These are phyloP conservation scores for Talaromyces atroroseus DNA, from an alignment of 2,329 filamentous ascomycete genomes.

Conservation along the genomic window DNA sequence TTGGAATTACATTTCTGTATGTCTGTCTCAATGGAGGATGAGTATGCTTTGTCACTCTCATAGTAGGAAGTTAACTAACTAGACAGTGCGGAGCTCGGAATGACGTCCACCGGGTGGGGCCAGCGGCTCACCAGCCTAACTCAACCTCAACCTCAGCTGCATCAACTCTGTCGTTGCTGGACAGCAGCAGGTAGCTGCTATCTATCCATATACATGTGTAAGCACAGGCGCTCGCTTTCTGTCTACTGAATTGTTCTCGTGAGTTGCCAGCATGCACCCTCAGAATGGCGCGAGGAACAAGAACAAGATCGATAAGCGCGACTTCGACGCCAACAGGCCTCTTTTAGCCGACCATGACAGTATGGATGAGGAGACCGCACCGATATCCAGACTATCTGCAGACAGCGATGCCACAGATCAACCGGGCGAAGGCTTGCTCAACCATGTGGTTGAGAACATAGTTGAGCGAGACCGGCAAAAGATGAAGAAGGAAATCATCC, in stretches of 20 bases:
- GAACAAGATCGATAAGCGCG: slow-evolving; percentile 34
- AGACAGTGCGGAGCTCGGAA: too few relatives aligned
- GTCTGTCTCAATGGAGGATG: too few relatives aligned
- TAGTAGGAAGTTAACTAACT: too few relatives aligned
- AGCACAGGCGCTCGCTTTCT: background rate
- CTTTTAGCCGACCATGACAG: slow-evolving; percentile 20
- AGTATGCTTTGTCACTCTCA: too few relatives aligned
- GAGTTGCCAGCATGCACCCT: background rate
- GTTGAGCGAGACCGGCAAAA: slow-evolving; percentile 51
- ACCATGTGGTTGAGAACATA: slow-evolving; percentile 57
- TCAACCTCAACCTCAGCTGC: background rate
- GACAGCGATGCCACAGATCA: slow-evolving; percentile 23
- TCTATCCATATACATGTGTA: background rate
- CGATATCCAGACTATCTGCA: slow-evolving; percentile 12
- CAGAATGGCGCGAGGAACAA: background rate
- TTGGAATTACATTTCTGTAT: too few relatives aligned
- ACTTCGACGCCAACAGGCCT: slow-evolving; percentile 42
- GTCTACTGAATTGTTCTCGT: background rate
- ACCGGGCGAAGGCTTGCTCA: slow-evolving; percentile 49
- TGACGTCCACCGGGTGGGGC: too few relatives aligned
- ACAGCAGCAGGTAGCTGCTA: background rate
- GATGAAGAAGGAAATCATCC: slow-evolving; percentile 49
- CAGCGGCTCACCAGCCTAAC: background rate
- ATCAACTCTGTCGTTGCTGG: too few relatives aligned
- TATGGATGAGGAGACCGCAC: slow-evolving; percentile 14